These are phyloP conservation scores for Fusarium coffeatum DNA, from an alignment of 2,329 filamentous ascomycete genomes.

Conservation along the genomic window DNA sequence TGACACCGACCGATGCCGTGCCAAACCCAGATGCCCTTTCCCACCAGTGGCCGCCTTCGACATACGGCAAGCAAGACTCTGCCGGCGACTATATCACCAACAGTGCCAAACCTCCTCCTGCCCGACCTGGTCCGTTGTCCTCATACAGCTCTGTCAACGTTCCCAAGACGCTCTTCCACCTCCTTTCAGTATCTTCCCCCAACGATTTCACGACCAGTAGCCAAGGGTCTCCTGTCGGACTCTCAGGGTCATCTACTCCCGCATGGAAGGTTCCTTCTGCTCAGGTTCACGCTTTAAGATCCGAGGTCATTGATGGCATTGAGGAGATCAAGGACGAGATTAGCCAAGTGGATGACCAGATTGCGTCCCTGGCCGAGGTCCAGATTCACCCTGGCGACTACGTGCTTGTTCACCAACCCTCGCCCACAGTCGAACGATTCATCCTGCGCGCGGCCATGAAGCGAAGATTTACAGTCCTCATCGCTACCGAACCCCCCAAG, in stretches of 20 bases:
- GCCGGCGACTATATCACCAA: slow-evolving; percentile 47
- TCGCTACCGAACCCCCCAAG: slow-evolving; percentile 73
- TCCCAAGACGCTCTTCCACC: slow-evolving; percentile 85
- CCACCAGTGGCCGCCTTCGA: slow-evolving; percentile 49
- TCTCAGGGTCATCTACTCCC: slow-evolving; percentile 64
- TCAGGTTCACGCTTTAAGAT: slow-evolving; percentile 77
- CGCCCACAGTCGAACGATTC: slow-evolving; percentile 88
- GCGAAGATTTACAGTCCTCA: slow-evolving; percentile 90
- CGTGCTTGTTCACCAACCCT: slow-evolving; percentile 89
- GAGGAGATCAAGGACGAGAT: slow-evolving; percentile 97
- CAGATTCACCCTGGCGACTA: slow-evolving; percentile 95
- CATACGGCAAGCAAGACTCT: slow-evolving; percentile 52
- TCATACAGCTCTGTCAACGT: slow-evolving; percentile 73
- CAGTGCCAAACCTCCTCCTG: slow-evolving; percentile 49
- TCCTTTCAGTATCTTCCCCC: slow-evolving; percentile 78
- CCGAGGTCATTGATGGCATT: slow-evolving; percentile 93
- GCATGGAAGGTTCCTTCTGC: slow-evolving; percentile 55
- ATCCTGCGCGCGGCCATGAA: slow-evolving; percentile 87
- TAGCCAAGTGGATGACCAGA: slow-evolving; percentile 91
- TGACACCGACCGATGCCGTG: slow-evolving; percentile 56
- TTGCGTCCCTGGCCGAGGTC: slow-evolving; percentile 86
- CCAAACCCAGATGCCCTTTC: slow-evolving; percentile 44
- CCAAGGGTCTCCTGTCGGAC: slow-evolving; percentile 60
- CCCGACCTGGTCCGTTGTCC: slow-evolving; percentile 70
- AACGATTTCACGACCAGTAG: slow-evolving; percentile 52